These are phyloP conservation scores for Exsudoporus frostii DNA, from an alignment of 768 basidiomycete genomes.

Conservation along the genomic window DNA sequence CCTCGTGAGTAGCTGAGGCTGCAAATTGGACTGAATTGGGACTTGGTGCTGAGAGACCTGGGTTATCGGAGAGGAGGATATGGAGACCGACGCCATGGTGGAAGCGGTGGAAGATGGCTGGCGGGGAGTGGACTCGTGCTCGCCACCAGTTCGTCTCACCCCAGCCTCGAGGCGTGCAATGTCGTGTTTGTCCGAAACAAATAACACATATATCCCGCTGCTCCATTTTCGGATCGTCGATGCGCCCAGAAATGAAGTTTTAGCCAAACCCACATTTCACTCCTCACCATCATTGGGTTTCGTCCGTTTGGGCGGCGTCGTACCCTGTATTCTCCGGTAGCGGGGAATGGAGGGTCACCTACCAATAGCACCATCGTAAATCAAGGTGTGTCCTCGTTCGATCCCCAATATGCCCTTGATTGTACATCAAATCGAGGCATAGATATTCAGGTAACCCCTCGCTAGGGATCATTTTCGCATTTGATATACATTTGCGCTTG, in stretches of 20 bases:
- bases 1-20: conserved; percentile 85
- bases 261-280: too few species aligned
- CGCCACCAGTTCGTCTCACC: conserved; percentile 19
- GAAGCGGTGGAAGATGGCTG: conserved; percentile 13
- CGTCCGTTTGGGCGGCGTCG: not conserved
- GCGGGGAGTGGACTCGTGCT: conserved; percentile 12
- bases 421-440: conserved; percentile 12
- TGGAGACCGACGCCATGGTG: conserved; percentile 36
- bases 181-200: conserved; percentile 31
- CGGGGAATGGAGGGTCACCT: not conserved
- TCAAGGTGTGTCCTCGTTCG: conserved; percentile 6
- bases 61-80: conserved; percentile 55
- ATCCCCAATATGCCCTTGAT: conserved; percentile 6
- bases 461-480: conserved; percentile 13
- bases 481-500: conserved; percentile 17
- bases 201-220: conserved; percentile 14
- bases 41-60: conserved; percentile 51
- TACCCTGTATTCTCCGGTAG: not conserved
- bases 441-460: not conserved
- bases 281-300: not conserved
- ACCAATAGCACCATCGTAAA: not conserved
- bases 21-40: conserved; percentile 65
- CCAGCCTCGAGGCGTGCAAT: conserved; percentile 30
- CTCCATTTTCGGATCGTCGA: not conserved
- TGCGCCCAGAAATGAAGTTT: too few species aligned